These are phyloP conservation scores for Vigna radiata DNA, from an alignment of 306 rosid species.

Conservation along the genomic window DNA sequence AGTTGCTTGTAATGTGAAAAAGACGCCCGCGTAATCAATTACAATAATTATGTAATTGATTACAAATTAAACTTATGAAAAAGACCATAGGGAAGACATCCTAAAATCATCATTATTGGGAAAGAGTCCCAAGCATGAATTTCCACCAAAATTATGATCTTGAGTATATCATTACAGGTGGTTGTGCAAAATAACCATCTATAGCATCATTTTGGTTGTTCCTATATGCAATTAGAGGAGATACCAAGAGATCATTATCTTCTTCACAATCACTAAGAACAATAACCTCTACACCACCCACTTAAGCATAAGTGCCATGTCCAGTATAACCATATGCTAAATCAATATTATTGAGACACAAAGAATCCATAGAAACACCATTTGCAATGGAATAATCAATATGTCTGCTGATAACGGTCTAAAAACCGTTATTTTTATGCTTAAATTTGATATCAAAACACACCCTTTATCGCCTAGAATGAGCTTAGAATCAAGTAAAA, in stretches of 20 bases:
- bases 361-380: conserved; percentile 81
- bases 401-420: too few species aligned
- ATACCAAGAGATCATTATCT: conserved; percentile 65
- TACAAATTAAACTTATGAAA: conserved; percentile 33
- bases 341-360: conserved; percentile 65
- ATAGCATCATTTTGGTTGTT: conserved; percentile 60
- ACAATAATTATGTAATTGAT: too few species aligned
- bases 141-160: conserved; percentile 74
- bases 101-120: conserved; percentile 78
- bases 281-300: conserved; percentile 75
- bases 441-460: too few species aligned
- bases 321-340: conserved; percentile 67
- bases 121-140: conserved; percentile 80
- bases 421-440: too few species aligned
- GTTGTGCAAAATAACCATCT: conserved; percentile 62
- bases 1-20: too few species aligned
- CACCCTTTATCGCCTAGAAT: too few species aligned
- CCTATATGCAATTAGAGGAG: conserved; percentile 57
- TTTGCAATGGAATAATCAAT: conserved; percentile 68
- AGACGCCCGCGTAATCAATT: too few species aligned
- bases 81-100: conserved; percentile 66
- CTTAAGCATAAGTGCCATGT: conserved; percentile 61
- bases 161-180: conserved; percentile 69
- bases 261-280: conserved; percentile 95
- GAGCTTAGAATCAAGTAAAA: too few species aligned